Base-by-base conservation (phyloP, 2,329 filamentous ascomycete species). In the Paecilomyces sp. region DNA sequence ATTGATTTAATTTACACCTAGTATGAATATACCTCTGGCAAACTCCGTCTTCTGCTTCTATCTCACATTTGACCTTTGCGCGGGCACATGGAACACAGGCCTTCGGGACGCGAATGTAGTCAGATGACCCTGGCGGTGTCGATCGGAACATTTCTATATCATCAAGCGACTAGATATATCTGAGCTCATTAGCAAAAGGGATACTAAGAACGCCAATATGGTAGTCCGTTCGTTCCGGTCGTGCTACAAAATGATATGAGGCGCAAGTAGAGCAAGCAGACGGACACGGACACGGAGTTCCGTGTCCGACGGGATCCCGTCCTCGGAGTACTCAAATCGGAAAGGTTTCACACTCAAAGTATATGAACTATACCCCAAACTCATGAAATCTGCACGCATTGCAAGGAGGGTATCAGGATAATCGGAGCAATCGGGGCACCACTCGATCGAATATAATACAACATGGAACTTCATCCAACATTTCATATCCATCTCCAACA, bases 11-110 rank as follows among this genome's bases (percentile, higher is more conserved):
- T 9, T 28, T 41, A 13, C 33, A 3, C 6, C n/a, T 9, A 12
- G 28, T 28, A 25, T 2, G 18, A 47, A 18, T 9, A 47, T 47
- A 65, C 63, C 63, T 57, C 30, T 61, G 61, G 60, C 63, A 65
- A 47, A 47, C 15, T n/a, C 22, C 54, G 33, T 54, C 57, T 34
- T 56, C 62, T 15, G 34, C 13, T 6, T 57, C 57, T n/a, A 59
- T 52, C 22, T 64, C 61, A 33, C 63, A 65, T 50, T 57, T 59
- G 52, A 62, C 63, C 47, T 65, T 65, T 22, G 60, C 58, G 11
- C 28, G 54, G 15, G 62, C 63, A 54, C 63, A 65, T n/a, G 62
- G 57, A 25, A 60, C 36, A 53, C 63, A 65, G 2, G 63, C 63
- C 50, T 56, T 64, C 28, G 60, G 62, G 15, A 47, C 18, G 41